These are phyloP conservation scores for Hypomontagnella monticulosa DNA, from an alignment of 495 filamentous ascomycete species.

Conservation along the genomic window DNA sequence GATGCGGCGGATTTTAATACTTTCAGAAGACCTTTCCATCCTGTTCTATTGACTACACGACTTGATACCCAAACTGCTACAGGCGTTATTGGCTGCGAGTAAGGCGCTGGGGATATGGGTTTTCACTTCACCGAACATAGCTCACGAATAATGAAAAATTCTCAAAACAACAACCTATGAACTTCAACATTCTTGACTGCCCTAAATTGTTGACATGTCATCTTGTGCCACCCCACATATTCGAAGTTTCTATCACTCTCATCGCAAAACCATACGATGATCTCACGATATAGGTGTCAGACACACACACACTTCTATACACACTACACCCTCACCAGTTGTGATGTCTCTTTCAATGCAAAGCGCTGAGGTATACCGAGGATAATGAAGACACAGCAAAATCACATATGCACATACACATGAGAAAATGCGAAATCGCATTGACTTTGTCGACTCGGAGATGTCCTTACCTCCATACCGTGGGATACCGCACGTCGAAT, in stretches of 20 bases:
- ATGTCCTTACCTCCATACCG: too few species aligned
- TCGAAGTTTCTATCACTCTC: not conserved
- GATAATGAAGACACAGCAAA: too few species aligned
- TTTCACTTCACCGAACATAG: slow-evolving; percentile 14
- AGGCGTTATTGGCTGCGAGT: slow-evolving; percentile 32
- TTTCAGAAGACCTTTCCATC: slow-evolving; percentile 8
- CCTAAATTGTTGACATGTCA: not conserved
- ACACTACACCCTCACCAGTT: too few species aligned
- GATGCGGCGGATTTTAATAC: slow-evolving; percentile 1
- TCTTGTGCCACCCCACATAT: not conserved
- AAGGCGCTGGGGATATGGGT: slow-evolving; percentile 4
- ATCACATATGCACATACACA: too few species aligned
- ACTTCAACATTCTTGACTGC: not conserved
- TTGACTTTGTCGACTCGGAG: too few species aligned
- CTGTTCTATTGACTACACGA: slow-evolving; percentile 19
- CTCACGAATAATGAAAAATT: slow-evolving; percentile 22
- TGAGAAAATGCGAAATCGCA: too few species aligned
- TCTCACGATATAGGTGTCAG: not conserved
- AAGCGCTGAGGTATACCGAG: too few species aligned
- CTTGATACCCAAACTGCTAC: slow-evolving; percentile 38
- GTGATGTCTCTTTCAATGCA: too few species aligned
- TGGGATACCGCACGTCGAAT: too few species aligned
- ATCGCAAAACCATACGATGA: too few species aligned
- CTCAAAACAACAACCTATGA: slow-evolving; percentile 1
- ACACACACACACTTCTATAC: not conserved